Evolutionary conservation across 805 yeast species (phyloP).

Genomic region (Metschnikowia henanensis): DNA sequence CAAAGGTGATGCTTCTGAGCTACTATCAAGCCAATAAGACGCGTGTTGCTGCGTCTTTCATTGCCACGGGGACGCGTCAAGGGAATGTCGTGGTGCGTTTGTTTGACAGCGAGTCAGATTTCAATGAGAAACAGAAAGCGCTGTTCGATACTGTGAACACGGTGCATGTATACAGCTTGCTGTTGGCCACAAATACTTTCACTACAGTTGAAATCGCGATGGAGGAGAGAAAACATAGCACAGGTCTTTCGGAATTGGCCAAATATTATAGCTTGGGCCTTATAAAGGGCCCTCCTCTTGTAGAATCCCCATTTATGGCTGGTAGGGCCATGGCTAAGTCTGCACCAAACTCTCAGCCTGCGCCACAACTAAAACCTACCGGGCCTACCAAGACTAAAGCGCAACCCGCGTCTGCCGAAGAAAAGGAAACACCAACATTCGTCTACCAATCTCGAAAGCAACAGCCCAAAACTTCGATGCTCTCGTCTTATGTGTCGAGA

Average conservation of each 20-base stretch:
- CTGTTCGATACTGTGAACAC: slow-evolving; percentile 30
- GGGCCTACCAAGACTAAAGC: too few relatives aligned
- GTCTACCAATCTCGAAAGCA: slow-evolving; percentile 18
- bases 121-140: slow-evolving; percentile 23
- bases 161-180: slow-evolving; percentile 42
- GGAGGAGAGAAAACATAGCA: slow-evolving; percentile 18
- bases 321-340: background rate
- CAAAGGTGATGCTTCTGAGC: slow-evolving; percentile 40
- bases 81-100: slow-evolving; percentile 21
- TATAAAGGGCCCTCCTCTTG: slow-evolving; percentile 31
- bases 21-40: slow-evolving; percentile 38
- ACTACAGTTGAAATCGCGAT: slow-evolving; percentile 16
- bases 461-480: slow-evolving; percentile 9
- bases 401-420: background rate
- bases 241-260: slow-evolving; percentile 16
- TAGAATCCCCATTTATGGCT: background rate
- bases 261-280: slow-evolving; percentile 30
- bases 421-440: slow-evolving; percentile 9
- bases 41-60: slow-evolving; percentile 39
- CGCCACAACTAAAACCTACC: background rate
- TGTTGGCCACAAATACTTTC: slow-evolving; percentile 18
- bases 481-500: slow-evolving; percentile 18
- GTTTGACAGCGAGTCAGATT: slow-evolving; percentile 23
- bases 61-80: slow-evolving; percentile 38
- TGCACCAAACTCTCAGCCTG: background rate